Base-by-base conservation (phyloP, 2,329 filamentous ascomycete genomes). In the Colletotrichum chrysophilum region DNA sequence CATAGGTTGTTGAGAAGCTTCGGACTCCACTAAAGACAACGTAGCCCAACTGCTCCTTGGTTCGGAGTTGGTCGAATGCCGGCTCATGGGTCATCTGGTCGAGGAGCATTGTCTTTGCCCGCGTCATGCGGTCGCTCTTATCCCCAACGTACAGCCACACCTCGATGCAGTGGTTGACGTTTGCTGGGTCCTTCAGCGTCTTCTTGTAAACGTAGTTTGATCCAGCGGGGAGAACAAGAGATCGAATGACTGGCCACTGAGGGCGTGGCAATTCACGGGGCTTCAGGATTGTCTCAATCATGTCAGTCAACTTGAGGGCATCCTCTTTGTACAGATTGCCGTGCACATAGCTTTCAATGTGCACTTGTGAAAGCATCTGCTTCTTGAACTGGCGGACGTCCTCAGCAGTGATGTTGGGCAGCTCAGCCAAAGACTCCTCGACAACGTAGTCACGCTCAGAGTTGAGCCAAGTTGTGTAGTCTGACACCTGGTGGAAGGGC, bases 1-100 rank as follows among this genome's bases (percentile, higher is more conserved):
- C 95, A 80, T 95, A 93, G 0, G 94, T 96, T 1, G 94, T 96
- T n/a, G 92, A 87, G 71, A 94, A 92, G 68, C 91, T 90, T 52
- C 93, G 89, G 13, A 92, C 89, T 32, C 95, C 95, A 65, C 94
- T 96, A 85, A 96, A 98, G 1, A 99, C 96, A 69, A 99, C 95
- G 80, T 99, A 99, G 14, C 97, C 97, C 8, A 99, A 93, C 85
- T 99, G 96, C 84, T 99, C 96, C 85, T 98, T 98, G 58, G 97
- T 98, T 66, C 97, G 92, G 9, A 99, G 89, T 83, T 98, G 96
- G 84, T 99, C 95, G 82, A 98, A 99, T 10, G 94, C 94, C 5
- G 96, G 96, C 86, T 99, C 97, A 72, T 98, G 94, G 0, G 95
- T 93, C 86, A 99, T 94, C 84, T 98, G 97, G 30, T 95, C 94